Base-by-base conservation (phyloP, 2,329 filamentous ascomycete species). In the Penicillium sp. region DNA sequence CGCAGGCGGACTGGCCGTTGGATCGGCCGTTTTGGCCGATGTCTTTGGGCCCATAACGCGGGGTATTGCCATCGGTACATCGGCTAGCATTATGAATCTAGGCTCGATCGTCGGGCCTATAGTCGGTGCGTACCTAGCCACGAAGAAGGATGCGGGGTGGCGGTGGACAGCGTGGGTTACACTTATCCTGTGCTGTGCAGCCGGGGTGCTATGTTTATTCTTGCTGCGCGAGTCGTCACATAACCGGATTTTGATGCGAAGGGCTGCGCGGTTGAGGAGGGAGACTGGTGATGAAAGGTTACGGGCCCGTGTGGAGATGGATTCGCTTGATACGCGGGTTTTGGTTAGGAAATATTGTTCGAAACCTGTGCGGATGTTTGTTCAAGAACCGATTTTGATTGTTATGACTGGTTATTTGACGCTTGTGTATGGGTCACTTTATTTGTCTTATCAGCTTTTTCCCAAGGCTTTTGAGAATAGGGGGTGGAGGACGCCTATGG, bases 101-200 rank as follows among this genome's bases (percentile, higher is more conserved):
- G 80, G 79, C 3, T 79, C 79, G 0, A 73, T 75, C 4, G 66
- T 76, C 1, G 79, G 76, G 0, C 77, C 80, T 0, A 75, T 83
- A 41, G 70, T 77, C 1, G 79, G 79, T 2, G 76, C 74, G 0
- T 82, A 80, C 51, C 75, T 81, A 12, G 76, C 77, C 1, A 69
- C 79, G 45, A 75, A 69, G 15, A 61, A 75, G 3, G 75, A 69
- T 15, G 61, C 75, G 2, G 78, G 79, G 6, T 84, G 82, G 82
- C 69, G 81, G 22, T 84, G 82, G 80, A 83, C 79, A 0, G 76
- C 76, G 6, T 85, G 81, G 74, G 70, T 82, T 23, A 82, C 79
- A 0, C 62, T 80, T 45, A 81, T 84, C 25, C 72, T 81, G 58
- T 70, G 70, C 3, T 66, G 63, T 6, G 60, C 72, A 8, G 73